phyloP scores from a whole-genome alignment of 345 rosid species.

The Linum trigynum region DNA sequence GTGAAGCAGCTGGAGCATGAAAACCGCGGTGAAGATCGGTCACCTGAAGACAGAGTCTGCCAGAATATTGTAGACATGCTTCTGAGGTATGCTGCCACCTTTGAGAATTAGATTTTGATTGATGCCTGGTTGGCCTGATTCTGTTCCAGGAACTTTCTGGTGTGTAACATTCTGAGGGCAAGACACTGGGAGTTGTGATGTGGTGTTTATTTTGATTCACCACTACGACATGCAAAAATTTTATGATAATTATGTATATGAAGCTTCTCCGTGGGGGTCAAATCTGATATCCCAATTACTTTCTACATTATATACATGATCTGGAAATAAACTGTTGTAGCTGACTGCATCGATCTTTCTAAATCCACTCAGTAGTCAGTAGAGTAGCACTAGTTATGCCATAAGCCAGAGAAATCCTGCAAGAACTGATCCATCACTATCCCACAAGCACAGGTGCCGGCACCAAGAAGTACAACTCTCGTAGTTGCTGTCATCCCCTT shows the following conservation, averaged over 20 bases:
- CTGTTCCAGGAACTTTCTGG: background rate
- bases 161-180: background rate
- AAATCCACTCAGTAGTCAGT: no score
- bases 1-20: background rate
- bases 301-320: background rate
- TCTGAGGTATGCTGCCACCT: background rate
- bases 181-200: background rate
- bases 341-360: no score
- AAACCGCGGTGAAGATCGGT: background rate
- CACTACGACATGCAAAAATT: no score
- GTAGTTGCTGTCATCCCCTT: conserved; percentile 20
- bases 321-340: background rate
- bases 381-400: no score
- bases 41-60: background rate
- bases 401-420: conserved; percentile 23
- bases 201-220: no score
- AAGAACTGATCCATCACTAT: conserved; percentile 36
- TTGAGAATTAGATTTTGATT: background rate
- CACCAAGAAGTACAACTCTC: conserved; percentile 32
- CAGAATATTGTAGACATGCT: background rate
- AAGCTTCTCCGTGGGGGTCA: no score
- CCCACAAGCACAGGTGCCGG: conserved; percentile 39
- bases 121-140: background rate
- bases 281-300: background rate
- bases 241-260: no score